Conservation (phyloP, 176 grass and related monocot genomes). For the Elaeis guineensis region DNA sequence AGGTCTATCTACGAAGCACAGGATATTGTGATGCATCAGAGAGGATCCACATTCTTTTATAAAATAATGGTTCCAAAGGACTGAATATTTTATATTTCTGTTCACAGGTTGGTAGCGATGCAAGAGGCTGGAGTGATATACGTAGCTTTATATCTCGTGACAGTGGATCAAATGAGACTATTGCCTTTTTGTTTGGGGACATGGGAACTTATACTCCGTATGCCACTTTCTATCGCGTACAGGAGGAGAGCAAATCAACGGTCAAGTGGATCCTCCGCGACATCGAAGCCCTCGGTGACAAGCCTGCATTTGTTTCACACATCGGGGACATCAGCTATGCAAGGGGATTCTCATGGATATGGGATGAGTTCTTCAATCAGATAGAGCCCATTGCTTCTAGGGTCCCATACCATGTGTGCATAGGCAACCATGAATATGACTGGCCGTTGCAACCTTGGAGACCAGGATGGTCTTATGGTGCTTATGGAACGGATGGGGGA, state of each 20-base stretch:
- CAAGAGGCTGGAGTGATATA: conserved; percentile 60
- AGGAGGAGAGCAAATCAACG: conserved; percentile 71
- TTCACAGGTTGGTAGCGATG: conserved; percentile 70
- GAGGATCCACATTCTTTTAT: too few relatives aligned
- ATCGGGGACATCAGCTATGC: conserved; percentile 97
- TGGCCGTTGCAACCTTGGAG: conserved; percentile 91
- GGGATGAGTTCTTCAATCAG: conserved; percentile 94
- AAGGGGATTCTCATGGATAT: conserved; percentile 79
- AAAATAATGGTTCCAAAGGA: too few relatives aligned
- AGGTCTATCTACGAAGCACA: too few relatives aligned
- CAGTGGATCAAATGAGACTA: conserved; percentile 59
- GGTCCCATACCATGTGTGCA: conserved; percentile 90
- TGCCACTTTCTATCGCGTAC: conserved; percentile 58
- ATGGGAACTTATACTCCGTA: conserved; percentile 91
- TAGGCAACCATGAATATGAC: conserved; percentile 96
- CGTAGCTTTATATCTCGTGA: conserved; percentile 84
- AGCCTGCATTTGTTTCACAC: conserved; percentile 74
- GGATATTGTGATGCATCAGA: too few relatives aligned
- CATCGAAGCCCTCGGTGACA: conserved; percentile 74
- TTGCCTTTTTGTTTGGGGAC: conserved; percentile 79
- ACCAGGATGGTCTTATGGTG: conserved; percentile 52
- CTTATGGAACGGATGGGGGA: conserved; percentile 70
- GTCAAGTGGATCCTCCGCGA: conserved; percentile 82
- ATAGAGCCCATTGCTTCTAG: conserved; percentile 75
- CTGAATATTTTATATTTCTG: conserved; percentile 3